Conservation (phyloP, 2,329 filamentous ascomycete species). For the Dactylonectria estremocensis region DNA sequence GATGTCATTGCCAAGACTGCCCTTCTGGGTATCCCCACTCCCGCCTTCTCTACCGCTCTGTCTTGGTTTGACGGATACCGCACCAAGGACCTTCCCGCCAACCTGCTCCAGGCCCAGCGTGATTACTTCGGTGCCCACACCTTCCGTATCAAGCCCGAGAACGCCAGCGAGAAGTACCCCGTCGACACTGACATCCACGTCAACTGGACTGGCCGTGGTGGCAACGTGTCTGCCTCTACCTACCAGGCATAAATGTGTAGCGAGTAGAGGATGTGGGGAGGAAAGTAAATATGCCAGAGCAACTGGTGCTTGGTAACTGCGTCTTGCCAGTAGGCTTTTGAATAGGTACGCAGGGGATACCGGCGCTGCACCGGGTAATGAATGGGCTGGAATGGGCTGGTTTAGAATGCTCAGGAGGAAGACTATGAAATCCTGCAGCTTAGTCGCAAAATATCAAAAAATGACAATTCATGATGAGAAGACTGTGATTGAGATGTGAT, state of each 20-base stretch:
- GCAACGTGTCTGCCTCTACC: constrained; percentile 96
- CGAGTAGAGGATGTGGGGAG: constrained; percentile 35
- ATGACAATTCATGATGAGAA: constrained; percentile 5
- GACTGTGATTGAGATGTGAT: constrained; percentile 3
- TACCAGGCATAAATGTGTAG: constrained; percentile 85
- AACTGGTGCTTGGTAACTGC: constrained; percentile 39
- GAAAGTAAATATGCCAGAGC: constrained; percentile 42
- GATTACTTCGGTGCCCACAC: constrained; percentile 99
- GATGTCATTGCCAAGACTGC: constrained; percentile 93
- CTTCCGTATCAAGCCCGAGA: constrained; percentile 89
- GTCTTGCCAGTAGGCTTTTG: constrained; percentile 41
- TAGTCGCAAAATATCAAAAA: constrained; percentile 33
- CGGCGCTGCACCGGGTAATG: constrained; percentile 48
- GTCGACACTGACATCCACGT: constrained; percentile 94
- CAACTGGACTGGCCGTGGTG: constrained; percentile 99
- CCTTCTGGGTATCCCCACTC: constrained; percentile 94
- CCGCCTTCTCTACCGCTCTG: constrained; percentile 95
- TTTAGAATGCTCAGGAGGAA: constrained; percentile 47
- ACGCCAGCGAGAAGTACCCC: constrained; percentile 83
- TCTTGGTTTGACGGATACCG: constrained; percentile 99
- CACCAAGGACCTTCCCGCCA: constrained; percentile 96
- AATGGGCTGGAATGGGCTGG: constrained; percentile 43
- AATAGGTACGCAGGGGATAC: constrained; percentile 43
- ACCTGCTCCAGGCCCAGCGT: constrained; percentile 98
- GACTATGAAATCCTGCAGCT: constrained; percentile 37